Conservation (phyloP, 2,329 filamentous ascomycete species). For the Fusarium marasasianum region DNA sequence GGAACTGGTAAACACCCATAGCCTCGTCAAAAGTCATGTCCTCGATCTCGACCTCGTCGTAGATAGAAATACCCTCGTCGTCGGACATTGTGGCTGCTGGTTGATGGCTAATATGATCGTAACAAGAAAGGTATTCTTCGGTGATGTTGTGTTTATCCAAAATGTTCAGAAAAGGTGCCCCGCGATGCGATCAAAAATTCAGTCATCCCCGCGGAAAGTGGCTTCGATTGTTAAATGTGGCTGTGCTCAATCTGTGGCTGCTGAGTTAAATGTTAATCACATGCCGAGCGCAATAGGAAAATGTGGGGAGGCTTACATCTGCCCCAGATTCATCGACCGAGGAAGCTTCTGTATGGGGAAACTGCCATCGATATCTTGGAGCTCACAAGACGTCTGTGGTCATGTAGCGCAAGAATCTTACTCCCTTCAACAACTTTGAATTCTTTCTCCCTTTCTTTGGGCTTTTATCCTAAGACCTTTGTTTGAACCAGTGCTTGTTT, state of each 20-base stretch:
- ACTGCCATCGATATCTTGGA: constrained; percentile 14
- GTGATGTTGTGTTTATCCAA: background rate
- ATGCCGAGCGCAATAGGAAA: constrained; percentile 37
- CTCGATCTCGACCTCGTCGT: constrained; percentile 98
- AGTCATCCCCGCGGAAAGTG: constrained; percentile 23
- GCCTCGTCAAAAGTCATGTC: constrained; percentile 92
- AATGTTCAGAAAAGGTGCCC: constrained; percentile 39
- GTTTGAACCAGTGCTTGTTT: background rate
- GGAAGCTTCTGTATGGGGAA: constrained; percentile 38
- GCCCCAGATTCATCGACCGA: constrained; percentile 43
- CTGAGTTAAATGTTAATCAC: constrained; percentile 40
- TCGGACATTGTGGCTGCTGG: constrained; percentile 62
- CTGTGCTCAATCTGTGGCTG: constrained; percentile 4
- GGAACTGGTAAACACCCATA: constrained; percentile 92
- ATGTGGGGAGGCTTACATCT: constrained; percentile 40
- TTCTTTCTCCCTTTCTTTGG: background rate
- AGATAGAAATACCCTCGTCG: constrained; percentile 76
- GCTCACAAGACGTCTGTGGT: constrained; percentile 21
- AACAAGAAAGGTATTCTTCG: background rate
- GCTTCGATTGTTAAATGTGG: constrained; percentile 22
- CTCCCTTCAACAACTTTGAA: constrained; percentile 3
- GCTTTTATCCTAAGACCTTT: background rate
- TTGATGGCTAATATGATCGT: background rate
- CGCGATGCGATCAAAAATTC: constrained; percentile 37
- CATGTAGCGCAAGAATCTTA: constrained; percentile 17